phyloP scores from a whole-genome alignment of 176 grass and related monocot genomes.

The Oryza meridionalis region DNA sequence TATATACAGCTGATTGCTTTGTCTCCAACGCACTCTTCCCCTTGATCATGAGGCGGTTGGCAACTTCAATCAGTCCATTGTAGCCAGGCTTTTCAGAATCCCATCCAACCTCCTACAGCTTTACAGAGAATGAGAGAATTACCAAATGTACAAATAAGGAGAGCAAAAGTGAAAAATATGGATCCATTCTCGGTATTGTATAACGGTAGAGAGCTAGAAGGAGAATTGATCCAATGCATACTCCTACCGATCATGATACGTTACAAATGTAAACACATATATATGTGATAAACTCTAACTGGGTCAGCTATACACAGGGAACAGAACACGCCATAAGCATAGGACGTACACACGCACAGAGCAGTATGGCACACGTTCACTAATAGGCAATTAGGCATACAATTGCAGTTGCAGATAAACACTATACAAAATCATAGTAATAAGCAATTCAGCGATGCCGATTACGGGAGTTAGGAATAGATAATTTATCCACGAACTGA shows the following conservation, averaged over 20 bases:
- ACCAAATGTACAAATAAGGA: conserved; percentile 6
- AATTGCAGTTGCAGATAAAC: neutral
- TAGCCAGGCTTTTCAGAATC: conserved; percentile 85
- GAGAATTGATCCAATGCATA: no score
- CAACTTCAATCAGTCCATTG: conserved; percentile 78
- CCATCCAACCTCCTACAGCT: conserved; percentile 94
- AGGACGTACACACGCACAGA: no score
- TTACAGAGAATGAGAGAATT: conserved; percentile 47
- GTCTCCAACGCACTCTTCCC: conserved; percentile 70
- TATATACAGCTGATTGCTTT: conserved; percentile 74
- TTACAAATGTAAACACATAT: neutral
- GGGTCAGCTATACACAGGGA: neutral
- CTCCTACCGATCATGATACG: neutral
- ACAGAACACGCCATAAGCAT: no score
- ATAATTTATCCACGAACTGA: neutral
- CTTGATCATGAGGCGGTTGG: conserved; percentile 71
- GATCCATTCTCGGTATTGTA: neutral
- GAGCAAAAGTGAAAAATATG: neutral
- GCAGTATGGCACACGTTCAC: no score
- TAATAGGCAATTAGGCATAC: neutral
- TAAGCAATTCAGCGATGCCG: neutral
- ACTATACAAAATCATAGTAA: neutral
- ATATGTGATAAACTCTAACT: no score
- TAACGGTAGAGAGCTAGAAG: no score
- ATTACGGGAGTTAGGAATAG: neutral